Percentiles rank a stretch among this genome's conserved stretches.
Evolutionary conservation across 2,329 filamentous ascomycete genomes (phyloP).

Genomic region (Juglanconis juglandina): DNA sequence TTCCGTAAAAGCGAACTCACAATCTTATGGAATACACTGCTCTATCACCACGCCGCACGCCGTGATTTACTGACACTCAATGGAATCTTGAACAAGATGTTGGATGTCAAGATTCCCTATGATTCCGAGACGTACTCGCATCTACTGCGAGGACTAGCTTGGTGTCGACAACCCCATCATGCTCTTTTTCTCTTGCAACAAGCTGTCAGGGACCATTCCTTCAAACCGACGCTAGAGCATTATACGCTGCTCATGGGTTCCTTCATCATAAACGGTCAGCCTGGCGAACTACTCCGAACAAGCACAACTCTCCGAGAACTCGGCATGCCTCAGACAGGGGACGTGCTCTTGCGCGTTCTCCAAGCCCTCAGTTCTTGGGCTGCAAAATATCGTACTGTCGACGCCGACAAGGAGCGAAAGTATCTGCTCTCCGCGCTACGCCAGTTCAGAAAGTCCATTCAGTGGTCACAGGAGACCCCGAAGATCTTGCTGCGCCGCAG

Average conservation of each 20-base stretch:
- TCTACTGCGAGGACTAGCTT: constrained; percentile 46
- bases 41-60: constrained; percentile 65
- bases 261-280: constrained; percentile 44
- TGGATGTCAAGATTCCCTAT: constrained; percentile 42
- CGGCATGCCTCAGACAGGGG: constrained; percentile 40
- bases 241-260: constrained; percentile 52
- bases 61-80: constrained; percentile 51
- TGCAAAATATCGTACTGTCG: not conserved
- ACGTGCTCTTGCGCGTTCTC: constrained; percentile 40
- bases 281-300: constrained; percentile 38
- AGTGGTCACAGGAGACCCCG: constrained; percentile 6
- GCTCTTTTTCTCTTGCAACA: constrained; percentile 47
- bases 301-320: constrained; percentile 40
- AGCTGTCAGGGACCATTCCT: constrained; percentile 41
- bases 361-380: constrained; percentile 32
- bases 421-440: constrained; percentile 33
- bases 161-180: constrained; percentile 46
- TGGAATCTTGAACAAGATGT: constrained; percentile 48
- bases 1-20: constrained; percentile 48
- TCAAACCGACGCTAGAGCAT: constrained; percentile 46
- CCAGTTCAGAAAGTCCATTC: constrained; percentile 32
- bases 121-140: constrained; percentile 48
- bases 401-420: constrained; percentile 16
- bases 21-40: constrained; percentile 73
- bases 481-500: not conserved